Conservation (phyloP, 2,329 filamentous ascomycete genomes). For the Aspergillus pseudoglaucus region DNA sequence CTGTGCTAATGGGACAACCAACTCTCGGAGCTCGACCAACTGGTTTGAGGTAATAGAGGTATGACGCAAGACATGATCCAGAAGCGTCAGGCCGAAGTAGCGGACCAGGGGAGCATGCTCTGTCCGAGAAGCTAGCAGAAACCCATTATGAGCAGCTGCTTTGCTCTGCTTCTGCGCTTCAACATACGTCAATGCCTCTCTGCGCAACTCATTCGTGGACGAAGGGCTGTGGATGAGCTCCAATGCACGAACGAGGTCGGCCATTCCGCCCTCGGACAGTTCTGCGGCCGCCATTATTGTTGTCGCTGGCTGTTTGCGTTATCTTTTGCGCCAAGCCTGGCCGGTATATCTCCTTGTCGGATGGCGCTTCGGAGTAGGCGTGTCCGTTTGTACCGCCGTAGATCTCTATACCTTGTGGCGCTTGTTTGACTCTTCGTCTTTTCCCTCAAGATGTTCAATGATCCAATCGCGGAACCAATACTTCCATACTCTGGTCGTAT, state of each 20-base stretch:
- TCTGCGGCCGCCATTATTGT: conserved; percentile 28
- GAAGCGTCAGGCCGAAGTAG: conserved; percentile 86
- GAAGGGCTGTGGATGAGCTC: conserved; percentile 78
- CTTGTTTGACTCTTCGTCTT: neutral
- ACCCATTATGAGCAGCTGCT: conserved; percentile 79
- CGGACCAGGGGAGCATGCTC: conserved; percentile 74
- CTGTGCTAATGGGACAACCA: conserved; percentile 73
- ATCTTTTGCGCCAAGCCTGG: neutral
- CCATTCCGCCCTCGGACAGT: conserved; percentile 31
- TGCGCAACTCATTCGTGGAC: conserved; percentile 72
- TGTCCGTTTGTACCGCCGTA: neutral
- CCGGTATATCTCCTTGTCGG: neutral
- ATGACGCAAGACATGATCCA: conserved; percentile 85
- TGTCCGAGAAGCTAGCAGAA: conserved; percentile 68
- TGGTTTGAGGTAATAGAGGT: conserved; percentile 69
- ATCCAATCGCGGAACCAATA: conserved; percentile 7
- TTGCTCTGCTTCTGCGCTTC: conserved; percentile 74
- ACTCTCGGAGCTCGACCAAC: conserved; percentile 61
- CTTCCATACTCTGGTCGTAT: conserved; percentile 3
- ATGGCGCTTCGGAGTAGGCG: neutral
- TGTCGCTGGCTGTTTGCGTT: conserved; percentile 3
- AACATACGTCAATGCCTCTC: conserved; percentile 77
- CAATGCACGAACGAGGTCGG: conserved; percentile 70
- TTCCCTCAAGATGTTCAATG: neutral
- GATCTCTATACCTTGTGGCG: neutral